These are phyloP conservation scores for Ilyonectria robusta DNA, from an alignment of 2,329 filamentous ascomycete species.

Conservation along the genomic window DNA sequence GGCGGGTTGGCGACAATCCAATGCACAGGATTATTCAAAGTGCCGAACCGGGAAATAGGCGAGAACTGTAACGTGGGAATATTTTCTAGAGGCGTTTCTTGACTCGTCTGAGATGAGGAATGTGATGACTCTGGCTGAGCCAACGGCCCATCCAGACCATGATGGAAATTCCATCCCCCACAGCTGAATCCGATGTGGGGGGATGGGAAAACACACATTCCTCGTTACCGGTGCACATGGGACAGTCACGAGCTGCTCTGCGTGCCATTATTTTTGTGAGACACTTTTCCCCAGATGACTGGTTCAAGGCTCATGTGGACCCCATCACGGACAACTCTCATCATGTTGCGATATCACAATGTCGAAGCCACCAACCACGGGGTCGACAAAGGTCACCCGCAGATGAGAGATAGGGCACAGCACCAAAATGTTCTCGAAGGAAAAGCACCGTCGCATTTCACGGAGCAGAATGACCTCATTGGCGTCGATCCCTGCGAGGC, in stretches of 20 bases:
- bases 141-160: neutral
- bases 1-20: neutral
- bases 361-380: constrained; percentile 9
- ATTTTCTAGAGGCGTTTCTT: neutral
- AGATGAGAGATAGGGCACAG: neutral
- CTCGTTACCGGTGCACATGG: neutral
- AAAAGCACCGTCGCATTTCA: constrained; percentile 6
- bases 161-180: constrained; percentile 11
- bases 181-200: constrained; percentile 10
- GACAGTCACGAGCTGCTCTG: constrained; percentile 2
- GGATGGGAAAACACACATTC: constrained; percentile 1
- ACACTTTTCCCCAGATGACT: constrained; percentile 1
- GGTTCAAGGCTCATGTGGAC: neutral
- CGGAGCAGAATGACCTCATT: constrained; percentile 42
- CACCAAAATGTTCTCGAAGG: constrained; percentile 4
- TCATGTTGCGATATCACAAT: constrained; percentile 2
- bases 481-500: constrained; percentile 21
- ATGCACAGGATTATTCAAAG: neutral
- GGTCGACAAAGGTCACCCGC: neutral
- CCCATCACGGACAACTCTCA: neutral
- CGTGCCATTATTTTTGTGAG: constrained; percentile 7
- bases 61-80: neutral
- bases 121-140: neutral
- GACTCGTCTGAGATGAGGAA: neutral
- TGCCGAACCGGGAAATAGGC: neutral